These are phyloP conservation scores for Castanea sativa DNA, from an alignment of 306 rosid species.

Conservation along the genomic window DNA sequence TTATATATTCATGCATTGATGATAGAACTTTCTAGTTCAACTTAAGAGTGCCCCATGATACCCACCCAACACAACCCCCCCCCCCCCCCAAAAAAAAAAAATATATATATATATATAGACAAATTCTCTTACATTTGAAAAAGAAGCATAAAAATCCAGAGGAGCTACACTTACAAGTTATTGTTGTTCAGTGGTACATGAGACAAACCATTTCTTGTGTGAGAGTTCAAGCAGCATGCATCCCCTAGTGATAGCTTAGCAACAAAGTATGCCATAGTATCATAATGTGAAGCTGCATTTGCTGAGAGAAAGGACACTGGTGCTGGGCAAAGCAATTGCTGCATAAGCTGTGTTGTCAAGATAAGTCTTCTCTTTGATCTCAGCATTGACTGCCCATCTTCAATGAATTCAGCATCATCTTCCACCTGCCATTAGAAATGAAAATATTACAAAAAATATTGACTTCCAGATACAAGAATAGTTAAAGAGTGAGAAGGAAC, in stretches of 20 bases:
- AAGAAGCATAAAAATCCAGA: constrained; percentile 1
- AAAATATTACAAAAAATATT: not conserved
- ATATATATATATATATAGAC: not conserved
- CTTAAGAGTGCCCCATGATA: not conserved
- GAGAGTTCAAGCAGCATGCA: constrained; percentile 45
- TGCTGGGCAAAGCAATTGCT: constrained; percentile 48
- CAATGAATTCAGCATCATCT: constrained; percentile 34
- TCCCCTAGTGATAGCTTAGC: constrained; percentile 42
- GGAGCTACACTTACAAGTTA: constrained; percentile 34
- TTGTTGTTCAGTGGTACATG: constrained; percentile 3
- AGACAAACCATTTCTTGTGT: constrained; percentile 15
- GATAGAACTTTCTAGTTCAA: not conserved
- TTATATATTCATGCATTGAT: not conserved
- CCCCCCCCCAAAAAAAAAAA: no score
- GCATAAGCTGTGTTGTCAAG: constrained; percentile 43
- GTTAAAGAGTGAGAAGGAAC: not conserved
- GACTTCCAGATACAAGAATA: not conserved
- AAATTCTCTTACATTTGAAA: not conserved
- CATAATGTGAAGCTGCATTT: constrained; percentile 37
- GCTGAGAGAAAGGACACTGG: constrained; percentile 39
- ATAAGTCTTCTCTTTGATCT: constrained; percentile 51
- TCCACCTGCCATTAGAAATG: constrained; percentile 37
- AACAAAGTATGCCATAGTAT: constrained; percentile 36
- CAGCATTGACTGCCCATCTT: constrained; percentile 23
- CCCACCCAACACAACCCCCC: not conserved